Evolutionary conservation across 225 moss, liverwort and hornwort genomes (phyloP), one percentile per base, ranked within the genome.

Genomic region (Physcomitrium patens): DNA sequence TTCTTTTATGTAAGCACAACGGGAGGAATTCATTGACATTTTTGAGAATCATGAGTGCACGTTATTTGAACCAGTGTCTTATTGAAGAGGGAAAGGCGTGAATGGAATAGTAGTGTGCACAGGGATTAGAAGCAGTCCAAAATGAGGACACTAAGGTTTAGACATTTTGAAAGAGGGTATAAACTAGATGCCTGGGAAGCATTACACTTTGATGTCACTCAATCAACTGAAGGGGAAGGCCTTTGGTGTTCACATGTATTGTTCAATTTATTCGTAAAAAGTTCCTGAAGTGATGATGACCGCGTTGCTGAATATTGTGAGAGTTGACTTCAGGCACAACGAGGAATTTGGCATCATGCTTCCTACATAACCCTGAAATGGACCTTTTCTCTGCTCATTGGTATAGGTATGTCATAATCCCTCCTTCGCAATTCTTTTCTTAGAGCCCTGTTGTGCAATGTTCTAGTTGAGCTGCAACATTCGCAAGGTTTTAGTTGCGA

Each of bases 301-400:
- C 19, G 31, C 2, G 20, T 47, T 37, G 20, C 58, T 75, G 59
- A 81, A 69, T 22, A n/a, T 48, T 50, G 11, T 48, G 43, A n/a
- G 45, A 31, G 46, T 70, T 58, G 50, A 58, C 28, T 81, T 75
- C 86, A 93, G 91, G 79, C 89, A 10, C 89, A 85, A 80, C 81
- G 89, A 83, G 88, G 91, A 54, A 76, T 78, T 72, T 90, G 86
- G 93, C 91, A 90, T 65, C 80, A 86, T 71, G 80, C 58, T 51
- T 90, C 88, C 15, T 94, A 94, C 58, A 79, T 94, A 75, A 85
- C 90, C 23, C 59, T 94, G 75, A 94, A 94, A 81, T 94, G 93
- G 93, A 47, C 81, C 12, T 94, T 89, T 78, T 91, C 91, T 27
- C 84, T 94, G 8, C 80, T 94, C 44, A 94, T 94, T 86, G 93